These are phyloP conservation scores for Coemansia sp. DNA, from an alignment of 192 early-diverging fungal species.

Conservation along the genomic window DNA sequence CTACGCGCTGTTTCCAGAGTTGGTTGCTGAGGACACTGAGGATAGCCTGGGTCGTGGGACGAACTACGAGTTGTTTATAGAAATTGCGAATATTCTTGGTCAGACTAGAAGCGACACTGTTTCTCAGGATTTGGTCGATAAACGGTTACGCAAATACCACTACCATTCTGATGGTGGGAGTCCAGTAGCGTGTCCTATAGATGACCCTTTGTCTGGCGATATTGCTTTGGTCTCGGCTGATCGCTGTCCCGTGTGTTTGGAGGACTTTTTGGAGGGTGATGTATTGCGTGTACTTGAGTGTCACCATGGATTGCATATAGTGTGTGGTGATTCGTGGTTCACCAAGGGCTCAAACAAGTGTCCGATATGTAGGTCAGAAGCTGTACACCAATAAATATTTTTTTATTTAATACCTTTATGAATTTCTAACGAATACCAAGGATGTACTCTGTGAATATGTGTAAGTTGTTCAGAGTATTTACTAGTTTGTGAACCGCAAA, in stretches of 20 bases:
- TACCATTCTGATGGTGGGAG: conserved; percentile 1
- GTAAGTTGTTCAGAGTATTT: conserved; percentile 24
- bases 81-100: conserved; percentile 49
- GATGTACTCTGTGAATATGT: conserved; percentile 33
- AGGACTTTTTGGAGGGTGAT: conserved; percentile 35
- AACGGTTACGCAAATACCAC: conserved; percentile 28
- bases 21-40: conserved; percentile 9
- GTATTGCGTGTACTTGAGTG: conserved; percentile 42
- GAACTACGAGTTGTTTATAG: conserved; percentile 51
- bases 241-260: conserved; percentile 51
- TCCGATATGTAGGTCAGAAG: conserved; percentile 45
- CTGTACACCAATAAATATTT: conserved; percentile 18
- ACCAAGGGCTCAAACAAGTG: conserved; percentile 52
- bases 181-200: conserved; percentile 15
- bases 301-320: conserved; percentile 39
- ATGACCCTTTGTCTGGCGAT: not conserved
- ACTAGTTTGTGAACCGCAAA: conserved; percentile 22
- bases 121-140: conserved; percentile 46
- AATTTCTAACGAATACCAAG: conserved; percentile 48
- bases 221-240: conserved; percentile 41
- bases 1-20: conserved; percentile 42
- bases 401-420: conserved; percentile 30
- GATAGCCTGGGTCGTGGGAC: conserved; percentile 12
- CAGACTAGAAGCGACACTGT: conserved; percentile 31
- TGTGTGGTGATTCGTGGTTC: conserved; percentile 53